These are phyloP conservation scores for Sporothrix variecibatus DNA, from an alignment of 2,329 filamentous ascomycete genomes.

Conservation along the genomic window DNA sequence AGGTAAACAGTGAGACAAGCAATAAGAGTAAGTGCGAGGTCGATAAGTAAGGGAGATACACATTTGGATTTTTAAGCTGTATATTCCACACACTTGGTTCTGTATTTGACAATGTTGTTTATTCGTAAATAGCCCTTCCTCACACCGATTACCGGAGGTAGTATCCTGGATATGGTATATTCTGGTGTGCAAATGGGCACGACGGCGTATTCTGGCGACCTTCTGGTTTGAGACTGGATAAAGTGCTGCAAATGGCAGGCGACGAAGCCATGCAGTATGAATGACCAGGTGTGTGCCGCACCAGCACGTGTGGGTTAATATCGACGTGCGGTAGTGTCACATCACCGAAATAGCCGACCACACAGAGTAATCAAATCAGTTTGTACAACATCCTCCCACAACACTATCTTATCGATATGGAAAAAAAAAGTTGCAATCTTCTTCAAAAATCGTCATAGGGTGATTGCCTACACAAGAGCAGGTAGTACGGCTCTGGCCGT, in stretches of 20 bases:
- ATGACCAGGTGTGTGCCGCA: conserved; percentile 14
- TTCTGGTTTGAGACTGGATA: conserved; percentile 13
- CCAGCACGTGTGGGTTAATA: conserved; percentile 5
- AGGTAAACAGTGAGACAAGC: neutral
- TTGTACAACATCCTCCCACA: too few relatives aligned
- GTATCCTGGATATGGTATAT: neutral
- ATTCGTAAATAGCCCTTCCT: too few relatives aligned
- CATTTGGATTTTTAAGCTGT: too few relatives aligned
- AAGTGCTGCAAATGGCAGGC: neutral
- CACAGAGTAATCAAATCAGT: neutral
- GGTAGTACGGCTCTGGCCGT: conserved; percentile 22
- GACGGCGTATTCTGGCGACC: neutral
- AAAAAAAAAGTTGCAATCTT: too few relatives aligned
- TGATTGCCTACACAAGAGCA: conserved; percentile 21
- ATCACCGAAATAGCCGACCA: neutral
- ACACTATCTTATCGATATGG: too few relatives aligned
- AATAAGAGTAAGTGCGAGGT: neutral
- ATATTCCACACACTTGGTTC: too few relatives aligned
- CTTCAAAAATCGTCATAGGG: too few relatives aligned
- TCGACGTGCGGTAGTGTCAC: neutral
- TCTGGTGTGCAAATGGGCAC: neutral
- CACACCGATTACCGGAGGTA: neutral
- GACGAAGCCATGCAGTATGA: neutral
- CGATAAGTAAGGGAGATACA: too few relatives aligned
- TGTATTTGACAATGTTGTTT: too few relatives aligned